Base-by-base conservation (phyloP, 1,284 basidiomycete species). In the Ceratobasidium sp. region DNA sequence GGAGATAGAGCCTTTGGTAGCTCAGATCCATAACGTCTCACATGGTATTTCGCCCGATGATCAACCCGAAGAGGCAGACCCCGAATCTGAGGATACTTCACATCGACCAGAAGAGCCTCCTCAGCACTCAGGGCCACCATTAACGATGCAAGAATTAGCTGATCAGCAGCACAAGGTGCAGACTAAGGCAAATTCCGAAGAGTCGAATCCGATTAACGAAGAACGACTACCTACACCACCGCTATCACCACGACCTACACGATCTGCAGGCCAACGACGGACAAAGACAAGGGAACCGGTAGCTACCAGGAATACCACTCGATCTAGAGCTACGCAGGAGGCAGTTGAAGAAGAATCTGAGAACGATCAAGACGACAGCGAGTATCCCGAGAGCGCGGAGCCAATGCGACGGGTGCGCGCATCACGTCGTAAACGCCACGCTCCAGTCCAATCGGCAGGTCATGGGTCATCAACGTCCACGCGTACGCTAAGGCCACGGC, bases 61-160 rank as follows among this genome's bases (percentile, higher is more conserved):
- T n/a, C 79, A 77, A 30, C 81, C 82, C 45, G 79, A 77, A 32
- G 80, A 79, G 67, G 78, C 78, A 75, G 83, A 82, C 55, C 26
- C 77, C 46, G 58, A 58, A 23, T 43, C 75, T 14, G 43, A 76
- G 69, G 65, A 72, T 34, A 75, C 52, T 28, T 45, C 21, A 48
- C 39, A 61, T 61, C 41, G 32, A 28, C 23, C 43, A 30, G 39
- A 48, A 6, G 16, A 46, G n/a, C 41, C 5, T n/a, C 23, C 43
- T 28, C 43, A 61, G 45, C 26, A 61, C 21, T 32, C 59, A 45
- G 77, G 78, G 36, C 78, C 78, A 9, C 88, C 87, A 18, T 88
- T 85, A 79, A 86, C 87, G 18, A 89, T 92, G 88, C 83, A 83
- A 30, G 85, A 91, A 76, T 82, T 92, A 45, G 90, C 89, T 14